Evolutionary conservation across 2,329 filamentous ascomycete species (phyloP).

Genomic region (Phialophora verrucosa): DNA sequence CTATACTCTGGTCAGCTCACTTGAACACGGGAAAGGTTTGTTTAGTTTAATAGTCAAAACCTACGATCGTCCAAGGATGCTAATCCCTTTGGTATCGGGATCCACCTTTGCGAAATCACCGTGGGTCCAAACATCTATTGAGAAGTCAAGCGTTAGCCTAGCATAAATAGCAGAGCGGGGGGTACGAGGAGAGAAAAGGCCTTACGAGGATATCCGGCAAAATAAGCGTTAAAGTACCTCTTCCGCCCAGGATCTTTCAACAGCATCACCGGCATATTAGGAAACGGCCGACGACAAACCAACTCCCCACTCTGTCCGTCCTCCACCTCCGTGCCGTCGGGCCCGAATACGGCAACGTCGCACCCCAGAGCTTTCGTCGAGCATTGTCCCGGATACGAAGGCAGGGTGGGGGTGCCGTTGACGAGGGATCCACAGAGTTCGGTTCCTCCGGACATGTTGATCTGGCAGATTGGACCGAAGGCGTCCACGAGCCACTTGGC

Average conservation of each 20-base stretch:
- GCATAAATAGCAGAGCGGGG: no score
- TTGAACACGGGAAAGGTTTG: no score
- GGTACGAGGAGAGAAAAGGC: no score
- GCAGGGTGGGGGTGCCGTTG: conserved; percentile 68
- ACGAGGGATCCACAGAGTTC: conserved; percentile 43
- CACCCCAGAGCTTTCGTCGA: conserved; percentile 59
- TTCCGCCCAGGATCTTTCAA: conserved; percentile 60
- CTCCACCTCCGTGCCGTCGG: conserved; percentile 8
- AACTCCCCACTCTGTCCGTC: conserved; percentile 73
- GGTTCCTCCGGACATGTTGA: conserved; percentile 42
- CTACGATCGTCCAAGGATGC: conserved; percentile 25
- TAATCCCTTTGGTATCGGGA: conserved; percentile 15
- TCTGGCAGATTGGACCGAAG: conserved; percentile 25
- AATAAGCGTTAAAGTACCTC: conserved; percentile 55
- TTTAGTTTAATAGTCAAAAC: background rate
- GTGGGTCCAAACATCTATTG: conserved; percentile 58
- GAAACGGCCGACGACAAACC: conserved; percentile 72
- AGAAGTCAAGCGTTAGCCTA: no score
- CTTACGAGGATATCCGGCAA: conserved; percentile 25
- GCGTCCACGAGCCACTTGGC: conserved; percentile 21
- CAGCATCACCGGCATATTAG: conserved; percentile 74
- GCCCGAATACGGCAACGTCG: conserved; percentile 15
- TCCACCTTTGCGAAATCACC: conserved; percentile 60
- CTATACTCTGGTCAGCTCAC: no score
- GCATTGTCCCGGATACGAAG: conserved; percentile 65